phyloP scores from a whole-genome alignment of 2,329 filamentous ascomycete species.

The Dactylellina parvicollis region DNA sequence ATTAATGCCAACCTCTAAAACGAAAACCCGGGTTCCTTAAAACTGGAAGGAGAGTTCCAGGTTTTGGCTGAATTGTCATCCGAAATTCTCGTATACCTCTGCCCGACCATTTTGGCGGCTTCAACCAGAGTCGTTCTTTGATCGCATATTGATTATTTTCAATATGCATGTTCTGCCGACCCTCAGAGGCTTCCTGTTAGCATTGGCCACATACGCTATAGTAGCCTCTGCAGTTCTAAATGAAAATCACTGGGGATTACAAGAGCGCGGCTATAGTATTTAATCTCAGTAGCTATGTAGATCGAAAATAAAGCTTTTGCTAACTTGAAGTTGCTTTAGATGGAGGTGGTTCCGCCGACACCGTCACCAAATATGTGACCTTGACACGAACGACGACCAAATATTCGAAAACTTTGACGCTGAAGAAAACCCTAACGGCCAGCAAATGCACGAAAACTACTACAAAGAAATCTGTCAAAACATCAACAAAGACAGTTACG shows the following conservation, averaged over 20 bases:
- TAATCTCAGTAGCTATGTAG: background rate
- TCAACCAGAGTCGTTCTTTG: background rate
- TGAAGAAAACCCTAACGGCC: too few relatives aligned
- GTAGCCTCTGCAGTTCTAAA: background rate
- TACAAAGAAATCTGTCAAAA: background rate
- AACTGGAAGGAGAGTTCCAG: too few relatives aligned
- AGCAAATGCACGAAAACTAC: slow-evolving; percentile 2
- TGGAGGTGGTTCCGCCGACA: background rate
- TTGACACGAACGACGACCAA: background rate
- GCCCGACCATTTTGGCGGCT: background rate
- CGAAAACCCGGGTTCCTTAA: too few relatives aligned
- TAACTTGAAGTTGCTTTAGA: background rate
- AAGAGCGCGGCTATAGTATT: background rate
- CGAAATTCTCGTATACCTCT: too few relatives aligned
- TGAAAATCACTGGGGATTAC: background rate
- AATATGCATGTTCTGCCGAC: background rate
- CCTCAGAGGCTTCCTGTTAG: background rate
- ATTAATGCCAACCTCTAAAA: too few relatives aligned
- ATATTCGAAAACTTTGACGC: background rate
- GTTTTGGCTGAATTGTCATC: background rate
- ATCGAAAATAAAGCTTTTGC: too few relatives aligned
- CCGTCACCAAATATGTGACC: slow-evolving; percentile 7
- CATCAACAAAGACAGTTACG: background rate
- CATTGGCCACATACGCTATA: background rate
- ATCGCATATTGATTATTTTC: background rate